These are phyloP conservation scores for Pleoardoris graminearum DNA, from an alignment of 2,329 filamentous ascomycete genomes.

Conservation along the genomic window DNA sequence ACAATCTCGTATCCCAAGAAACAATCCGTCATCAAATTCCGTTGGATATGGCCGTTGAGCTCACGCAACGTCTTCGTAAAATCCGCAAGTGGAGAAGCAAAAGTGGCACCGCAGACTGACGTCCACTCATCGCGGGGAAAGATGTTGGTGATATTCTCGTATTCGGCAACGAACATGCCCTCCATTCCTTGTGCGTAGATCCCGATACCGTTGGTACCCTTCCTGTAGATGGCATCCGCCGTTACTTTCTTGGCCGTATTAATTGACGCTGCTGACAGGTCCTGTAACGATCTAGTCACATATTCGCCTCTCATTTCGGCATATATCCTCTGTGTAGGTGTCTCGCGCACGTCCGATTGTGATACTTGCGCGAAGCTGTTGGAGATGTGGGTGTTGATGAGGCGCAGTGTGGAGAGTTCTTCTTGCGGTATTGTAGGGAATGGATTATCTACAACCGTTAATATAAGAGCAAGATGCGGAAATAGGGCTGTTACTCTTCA, in stretches of 20 bases:
- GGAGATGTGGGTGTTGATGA: conserved; percentile 78
- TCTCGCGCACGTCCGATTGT: conserved; percentile 57
- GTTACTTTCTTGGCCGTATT: conserved; percentile 75
- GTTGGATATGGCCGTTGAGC: conserved; percentile 85
- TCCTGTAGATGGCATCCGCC: conserved; percentile 79
- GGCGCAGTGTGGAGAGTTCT: conserved; percentile 71
- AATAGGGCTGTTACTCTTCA: conserved; percentile 65
- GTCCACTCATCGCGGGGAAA: conserved; percentile 87
- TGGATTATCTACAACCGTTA: conserved; percentile 56
- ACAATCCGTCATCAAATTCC: conserved; percentile 85
- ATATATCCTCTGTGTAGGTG: conserved; percentile 79
- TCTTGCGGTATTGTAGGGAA: conserved; percentile 83
- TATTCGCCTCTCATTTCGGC: conserved; percentile 85
- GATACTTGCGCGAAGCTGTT: conserved; percentile 58
- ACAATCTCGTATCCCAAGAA: conserved; percentile 95
- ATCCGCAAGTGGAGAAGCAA: conserved; percentile 75
- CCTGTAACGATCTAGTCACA: conserved; percentile 78
- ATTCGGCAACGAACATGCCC: conserved; percentile 82
- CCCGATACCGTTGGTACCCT: conserved; percentile 87
- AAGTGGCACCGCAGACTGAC: conserved; percentile 75
- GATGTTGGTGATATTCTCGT: conserved; percentile 85
- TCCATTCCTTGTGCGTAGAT: conserved; percentile 88
- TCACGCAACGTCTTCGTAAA: conserved; percentile 85
- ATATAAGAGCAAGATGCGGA: not conserved
- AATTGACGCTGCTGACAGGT: conserved; percentile 80